Evolutionary conservation across 768 basidiomycete species (phyloP).

Genomic region (Collybia mongolica): DNA sequence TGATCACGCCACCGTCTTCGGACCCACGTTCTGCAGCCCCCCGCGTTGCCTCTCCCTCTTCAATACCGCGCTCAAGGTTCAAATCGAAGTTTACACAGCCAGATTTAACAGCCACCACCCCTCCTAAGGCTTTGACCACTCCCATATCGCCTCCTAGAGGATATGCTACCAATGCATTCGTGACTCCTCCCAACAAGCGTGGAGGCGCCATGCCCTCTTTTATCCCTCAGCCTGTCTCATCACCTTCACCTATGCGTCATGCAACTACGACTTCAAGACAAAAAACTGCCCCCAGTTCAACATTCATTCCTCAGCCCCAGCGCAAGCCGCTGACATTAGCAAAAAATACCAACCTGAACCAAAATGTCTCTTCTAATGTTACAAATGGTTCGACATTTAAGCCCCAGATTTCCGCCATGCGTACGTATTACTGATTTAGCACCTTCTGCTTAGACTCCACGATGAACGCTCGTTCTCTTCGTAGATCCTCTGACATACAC

Average conservation of each 20-base stretch:
- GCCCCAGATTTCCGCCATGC: slow-evolving; percentile 46
- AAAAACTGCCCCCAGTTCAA: slow-evolving; percentile 32
- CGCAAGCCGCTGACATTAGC: slow-evolving; percentile 35
- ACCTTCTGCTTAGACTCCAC: slow-evolving; percentile 32
- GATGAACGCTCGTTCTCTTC: slow-evolving; percentile 33
- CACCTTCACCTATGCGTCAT: slow-evolving; percentile 39
- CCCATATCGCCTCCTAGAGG: slow-evolving; percentile 22
- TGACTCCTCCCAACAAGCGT: slow-evolving; percentile 56
- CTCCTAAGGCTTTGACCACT: slow-evolving; percentile 23
- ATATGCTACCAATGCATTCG: slow-evolving; percentile 30
- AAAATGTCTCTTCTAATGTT: slow-evolving; percentile 17
- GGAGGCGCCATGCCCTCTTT: slow-evolving; percentile 48
- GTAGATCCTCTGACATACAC: slow-evolving; percentile 37
- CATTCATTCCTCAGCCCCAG: slow-evolving; percentile 43
- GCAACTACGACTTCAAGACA: slow-evolving; percentile 23
- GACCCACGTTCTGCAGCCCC: slow-evolving; percentile 25
- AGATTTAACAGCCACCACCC: slow-evolving; percentile 27
- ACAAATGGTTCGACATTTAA: slow-evolving; percentile 65
- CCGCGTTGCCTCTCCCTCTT: slow-evolving; percentile 39
- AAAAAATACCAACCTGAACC: slow-evolving; percentile 21
- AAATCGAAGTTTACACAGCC: slow-evolving; percentile 31
- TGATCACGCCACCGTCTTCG: slow-evolving; percentile 28
- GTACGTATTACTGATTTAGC: slow-evolving; percentile 59
- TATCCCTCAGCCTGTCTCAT: slow-evolving; percentile 57
- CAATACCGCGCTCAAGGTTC: slow-evolving; percentile 43